Conservation (phyloP, 345 rosid species). For the Angophora floribunda region DNA sequence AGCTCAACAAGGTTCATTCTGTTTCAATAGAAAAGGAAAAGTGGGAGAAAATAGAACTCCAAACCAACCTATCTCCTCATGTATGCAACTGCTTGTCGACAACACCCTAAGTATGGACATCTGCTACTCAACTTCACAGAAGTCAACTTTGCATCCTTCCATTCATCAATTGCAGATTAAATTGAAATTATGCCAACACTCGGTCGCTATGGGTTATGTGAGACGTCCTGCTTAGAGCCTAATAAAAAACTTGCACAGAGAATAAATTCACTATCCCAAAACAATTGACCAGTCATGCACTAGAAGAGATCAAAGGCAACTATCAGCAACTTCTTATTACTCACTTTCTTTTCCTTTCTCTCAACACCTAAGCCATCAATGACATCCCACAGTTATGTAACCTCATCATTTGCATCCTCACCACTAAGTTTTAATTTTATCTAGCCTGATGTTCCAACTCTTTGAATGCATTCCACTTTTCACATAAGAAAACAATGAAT, state of each 20-base stretch:
- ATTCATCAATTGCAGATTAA: not conserved
- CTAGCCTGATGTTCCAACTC: not conserved
- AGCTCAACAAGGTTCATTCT: not conserved
- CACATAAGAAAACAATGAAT: not conserved
- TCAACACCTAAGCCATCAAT: not conserved
- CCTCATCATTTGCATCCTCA: not conserved
- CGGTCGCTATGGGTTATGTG: not conserved
- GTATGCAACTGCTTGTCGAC: not conserved
- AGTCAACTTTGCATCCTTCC: not conserved
- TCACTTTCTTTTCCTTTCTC: not conserved
- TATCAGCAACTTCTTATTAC: not conserved
- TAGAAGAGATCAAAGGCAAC: not conserved
- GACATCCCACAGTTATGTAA: not conserved
- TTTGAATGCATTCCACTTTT: not conserved
- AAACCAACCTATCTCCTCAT: not conserved
- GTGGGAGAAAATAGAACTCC: not conserved
- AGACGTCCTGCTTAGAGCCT: not conserved
- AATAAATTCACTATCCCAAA: not conserved
- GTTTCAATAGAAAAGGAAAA: not conserved
- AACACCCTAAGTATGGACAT: not conserved
- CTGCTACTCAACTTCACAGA: not conserved
- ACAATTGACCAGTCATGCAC: not conserved
- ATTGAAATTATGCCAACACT: not conserved
- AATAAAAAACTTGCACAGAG: not conserved
- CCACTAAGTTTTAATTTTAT: not conserved